These are phyloP conservation scores for Zymoseptoria tritici DNA, from an alignment of 2,329 filamentous ascomycete genomes.

Conservation along the genomic window DNA sequence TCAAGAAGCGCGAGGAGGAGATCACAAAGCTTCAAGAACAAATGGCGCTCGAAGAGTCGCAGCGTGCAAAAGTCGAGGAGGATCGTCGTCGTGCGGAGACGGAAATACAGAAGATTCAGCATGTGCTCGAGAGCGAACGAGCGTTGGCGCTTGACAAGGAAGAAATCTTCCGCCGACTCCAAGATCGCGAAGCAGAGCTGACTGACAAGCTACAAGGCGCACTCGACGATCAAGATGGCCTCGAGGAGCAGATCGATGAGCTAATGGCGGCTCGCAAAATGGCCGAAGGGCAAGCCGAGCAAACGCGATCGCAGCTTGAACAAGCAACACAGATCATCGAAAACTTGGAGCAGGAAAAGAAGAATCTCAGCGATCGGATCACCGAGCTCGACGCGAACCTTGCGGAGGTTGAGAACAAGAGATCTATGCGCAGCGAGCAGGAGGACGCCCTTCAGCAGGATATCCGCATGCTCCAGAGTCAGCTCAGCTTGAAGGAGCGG, in stretches of 20 bases:
- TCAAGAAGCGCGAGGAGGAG: constrained; percentile 90
- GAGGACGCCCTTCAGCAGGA: constrained; percentile 74
- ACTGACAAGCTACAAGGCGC: constrained; percentile 88
- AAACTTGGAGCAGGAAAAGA: constrained; percentile 80
- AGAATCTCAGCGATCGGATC: constrained; percentile 60
- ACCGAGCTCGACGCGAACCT: constrained; percentile 64
- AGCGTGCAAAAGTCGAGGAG: constrained; percentile 77
- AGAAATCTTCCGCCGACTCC: constrained; percentile 95
- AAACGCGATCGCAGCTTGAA: constrained; percentile 73
- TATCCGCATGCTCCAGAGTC: constrained; percentile 84
- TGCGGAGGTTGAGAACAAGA: constrained; percentile 59
- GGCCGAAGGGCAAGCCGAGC: constrained; percentile 75
- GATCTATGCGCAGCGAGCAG: constrained; percentile 65
- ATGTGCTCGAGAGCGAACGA: constrained; percentile 90
- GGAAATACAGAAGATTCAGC: constrained; percentile 83
- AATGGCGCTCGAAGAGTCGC: constrained; percentile 66
- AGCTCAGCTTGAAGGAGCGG: constrained; percentile 78
- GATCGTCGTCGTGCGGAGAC: constrained; percentile 79
- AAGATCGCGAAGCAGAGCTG: constrained; percentile 82
- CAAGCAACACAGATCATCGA: constrained; percentile 84
- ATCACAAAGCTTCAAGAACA: constrained; percentile 81
- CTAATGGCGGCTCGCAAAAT: constrained; percentile 83
- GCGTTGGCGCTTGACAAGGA: constrained; percentile 96
- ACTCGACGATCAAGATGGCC: constrained; percentile 84
- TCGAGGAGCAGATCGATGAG: constrained; percentile 89